Evolutionary conservation across 2,329 filamentous ascomycete species (phyloP).

Genomic region (Rachicladosporium sp.): DNA sequence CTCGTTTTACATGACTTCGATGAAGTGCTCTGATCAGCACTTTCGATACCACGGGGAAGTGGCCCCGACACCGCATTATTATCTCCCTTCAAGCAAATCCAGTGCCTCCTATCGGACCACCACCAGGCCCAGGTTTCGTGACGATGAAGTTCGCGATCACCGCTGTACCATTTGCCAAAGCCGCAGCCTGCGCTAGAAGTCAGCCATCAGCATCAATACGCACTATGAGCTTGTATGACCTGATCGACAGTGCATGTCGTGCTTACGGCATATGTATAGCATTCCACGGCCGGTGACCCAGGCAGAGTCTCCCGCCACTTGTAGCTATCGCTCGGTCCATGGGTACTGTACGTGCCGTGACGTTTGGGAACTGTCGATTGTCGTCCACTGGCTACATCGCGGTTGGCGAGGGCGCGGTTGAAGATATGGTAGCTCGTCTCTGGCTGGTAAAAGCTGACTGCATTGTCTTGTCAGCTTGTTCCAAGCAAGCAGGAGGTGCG

Average conservation of each 20-base stretch:
- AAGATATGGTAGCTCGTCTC: slow-evolving; percentile 44
- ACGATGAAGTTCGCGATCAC: slow-evolving; percentile 35
- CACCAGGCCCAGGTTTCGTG: slow-evolving; percentile 2
- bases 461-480: too few relatives aligned
- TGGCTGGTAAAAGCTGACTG: slow-evolving; percentile 35
- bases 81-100: too few relatives aligned
- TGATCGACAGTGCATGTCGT: slow-evolving; percentile 35
- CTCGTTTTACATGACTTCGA: too few relatives aligned
- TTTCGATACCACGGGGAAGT: too few relatives aligned
- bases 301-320: slow-evolving; percentile 35
- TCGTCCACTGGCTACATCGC: slow-evolving; percentile 43
- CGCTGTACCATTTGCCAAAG: slow-evolving; percentile 34
- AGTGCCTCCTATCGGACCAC: too few relatives aligned
- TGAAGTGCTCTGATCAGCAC: too few relatives aligned
- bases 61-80: too few relatives aligned
- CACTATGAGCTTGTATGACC: slow-evolving; percentile 3
- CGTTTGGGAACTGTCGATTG: slow-evolving; percentile 24
- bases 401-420: slow-evolving; percentile 37
- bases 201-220: neutral
- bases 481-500: too few relatives aligned
- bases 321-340: slow-evolving; percentile 28
- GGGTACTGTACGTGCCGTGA: slow-evolving; percentile 26
- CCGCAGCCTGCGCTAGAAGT: slow-evolving; percentile 11
- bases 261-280: slow-evolving; percentile 31
- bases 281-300: slow-evolving; percentile 26